Evolutionary conservation across 1,139 yeast species (phyloP).

Genomic region (Pichia sp.): DNA sequence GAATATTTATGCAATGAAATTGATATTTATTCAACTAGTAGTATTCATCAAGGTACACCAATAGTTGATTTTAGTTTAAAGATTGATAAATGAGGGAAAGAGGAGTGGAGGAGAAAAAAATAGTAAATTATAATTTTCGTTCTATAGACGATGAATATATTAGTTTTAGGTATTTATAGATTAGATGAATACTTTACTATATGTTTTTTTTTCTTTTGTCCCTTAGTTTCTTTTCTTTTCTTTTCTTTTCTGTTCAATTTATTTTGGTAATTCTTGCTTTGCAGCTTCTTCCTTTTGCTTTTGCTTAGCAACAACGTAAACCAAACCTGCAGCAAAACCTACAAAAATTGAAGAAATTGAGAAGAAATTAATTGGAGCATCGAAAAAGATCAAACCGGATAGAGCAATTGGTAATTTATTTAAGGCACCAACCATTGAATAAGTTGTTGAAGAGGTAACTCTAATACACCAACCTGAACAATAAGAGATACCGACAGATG

Average conservation of each 20-base stretch:
- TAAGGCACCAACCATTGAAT: slow-evolving; percentile 98
- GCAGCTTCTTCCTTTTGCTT: slow-evolving; percentile 83
- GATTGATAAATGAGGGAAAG: slow-evolving; percentile 33
- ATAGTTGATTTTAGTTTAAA: slow-evolving; percentile 81
- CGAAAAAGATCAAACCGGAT: slow-evolving; percentile 88
- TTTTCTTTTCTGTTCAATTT: slow-evolving; percentile 3
- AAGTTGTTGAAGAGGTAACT: slow-evolving; percentile 95
- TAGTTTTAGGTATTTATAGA: too few relatives aligned
- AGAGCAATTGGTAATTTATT: slow-evolving; percentile 96
- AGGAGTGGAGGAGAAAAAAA: too few relatives aligned
- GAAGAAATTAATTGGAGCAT: slow-evolving; percentile 89
- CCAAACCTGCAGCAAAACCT: slow-evolving; percentile 92
- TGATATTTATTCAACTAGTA: slow-evolving; percentile 85
- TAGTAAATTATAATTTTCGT: too few relatives aligned
- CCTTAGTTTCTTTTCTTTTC: not conserved
- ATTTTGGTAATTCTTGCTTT: slow-evolving; percentile 39
- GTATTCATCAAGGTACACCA: slow-evolving; percentile 87
- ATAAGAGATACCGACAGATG: slow-evolving; percentile 94
- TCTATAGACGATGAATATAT: too few relatives aligned
- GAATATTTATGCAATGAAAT: slow-evolving; percentile 68
- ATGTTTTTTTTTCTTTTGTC: too few relatives aligned
- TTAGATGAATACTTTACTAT: too few relatives aligned
- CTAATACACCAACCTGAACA: slow-evolving; percentile 99
- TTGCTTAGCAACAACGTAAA: slow-evolving; percentile 88
- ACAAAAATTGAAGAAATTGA: slow-evolving; percentile 83